Evolutionary conservation across 2,329 filamentous ascomycete species (phyloP), one percentile per base, ranked within the genome.

Genomic region (Aquanectria penicillioides): DNA sequence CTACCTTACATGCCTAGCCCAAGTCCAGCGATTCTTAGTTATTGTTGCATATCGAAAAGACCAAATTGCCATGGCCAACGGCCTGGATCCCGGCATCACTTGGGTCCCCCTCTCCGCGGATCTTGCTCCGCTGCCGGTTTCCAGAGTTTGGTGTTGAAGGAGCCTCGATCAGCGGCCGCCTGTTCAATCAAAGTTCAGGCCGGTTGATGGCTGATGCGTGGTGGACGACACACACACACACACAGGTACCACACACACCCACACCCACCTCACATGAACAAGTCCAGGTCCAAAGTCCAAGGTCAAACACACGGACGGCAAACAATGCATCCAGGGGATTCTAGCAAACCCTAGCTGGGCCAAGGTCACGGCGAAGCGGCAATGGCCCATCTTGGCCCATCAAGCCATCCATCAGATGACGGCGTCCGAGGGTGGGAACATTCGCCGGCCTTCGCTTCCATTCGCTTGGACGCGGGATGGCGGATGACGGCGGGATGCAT

Each of bases 151-250:
- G 49, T 22, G 22, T 50, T 40, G 49, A 36, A n/a, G 29, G 9
- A 22, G 54, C 51, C 54, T 64, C 57, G 56, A 69, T 69, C 62
- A 57, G 46, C 41, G 53, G 43, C 50, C 48, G 56, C 46, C 52
- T 65, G 65, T 63, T 40, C 33, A 36, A 64, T 61, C 60, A 69
- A 47, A 67, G 66, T 69, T 69, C 61, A 55, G 50, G 53, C 61
- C 64, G 13, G 54, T 40, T 38, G 50, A 33, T 49, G 50, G 43
- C 50, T 50, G 56, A 56, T 56, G 56, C 56, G 44, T 54, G 22
- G 18, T 23, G 31, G 47, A 40, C 29, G 12, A 31, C 28, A 23
- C 26, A 38, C 28, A 20, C 40, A 31, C 38, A 18, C 38, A 40
- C 36, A 34, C 20, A 22, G 34, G 22, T n/a, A n/a, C n/a, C n/a